Evolutionary conservation across 441 rosid species (phyloP).

Genomic region (Gossypium lobatum): DNA sequence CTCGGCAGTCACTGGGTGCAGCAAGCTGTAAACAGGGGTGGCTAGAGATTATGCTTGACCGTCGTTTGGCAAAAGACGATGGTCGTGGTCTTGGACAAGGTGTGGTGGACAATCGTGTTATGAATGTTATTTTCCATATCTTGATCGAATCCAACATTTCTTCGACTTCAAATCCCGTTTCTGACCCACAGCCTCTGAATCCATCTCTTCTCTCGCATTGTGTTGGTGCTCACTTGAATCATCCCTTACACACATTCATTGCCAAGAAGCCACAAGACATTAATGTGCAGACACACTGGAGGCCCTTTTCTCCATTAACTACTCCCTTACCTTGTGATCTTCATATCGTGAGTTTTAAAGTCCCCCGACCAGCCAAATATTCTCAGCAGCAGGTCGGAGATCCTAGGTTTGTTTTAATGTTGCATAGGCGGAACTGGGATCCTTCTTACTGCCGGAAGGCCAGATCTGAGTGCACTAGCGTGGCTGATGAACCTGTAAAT

Average conservation of each 20-base stretch:
- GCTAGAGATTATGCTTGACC: slow-evolving; percentile 94
- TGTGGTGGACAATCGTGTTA: slow-evolving; percentile 82
- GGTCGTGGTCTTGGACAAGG: slow-evolving; percentile 99
- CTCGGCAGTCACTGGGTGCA: slow-evolving; percentile 81
- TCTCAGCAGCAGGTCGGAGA: slow-evolving; percentile 50
- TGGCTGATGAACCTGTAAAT: slow-evolving; percentile 61
- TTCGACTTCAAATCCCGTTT: slow-evolving; percentile 33
- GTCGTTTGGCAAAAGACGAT: slow-evolving; percentile 75
- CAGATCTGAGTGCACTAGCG: slow-evolving; percentile 48
- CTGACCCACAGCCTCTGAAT: slow-evolving; percentile 47
- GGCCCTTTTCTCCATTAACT: slow-evolving; percentile 69
- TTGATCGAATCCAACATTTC: slow-evolving; percentile 66
- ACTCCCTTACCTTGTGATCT: slow-evolving; percentile 78
- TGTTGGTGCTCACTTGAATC: slow-evolving; percentile 68
- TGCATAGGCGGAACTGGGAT: slow-evolving; percentile 81
- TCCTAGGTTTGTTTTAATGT: slow-evolving; percentile 59
- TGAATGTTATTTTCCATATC: slow-evolving; percentile 72
- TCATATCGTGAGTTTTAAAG: slow-evolving; percentile 82
- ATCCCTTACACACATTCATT: slow-evolving; percentile 77
- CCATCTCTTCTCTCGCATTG: slow-evolving; percentile 85
- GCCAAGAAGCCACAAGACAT: slow-evolving; percentile 68
- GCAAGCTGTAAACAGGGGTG: slow-evolving; percentile 79
- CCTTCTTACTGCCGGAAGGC: slow-evolving; percentile 60
- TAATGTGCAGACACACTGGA: slow-evolving; percentile 42
- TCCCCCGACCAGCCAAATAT: slow-evolving; percentile 66